These are phyloP conservation scores for Gossypium schwendimanii DNA, from an alignment of 441 rosid genomes.

Conservation along the genomic window DNA sequence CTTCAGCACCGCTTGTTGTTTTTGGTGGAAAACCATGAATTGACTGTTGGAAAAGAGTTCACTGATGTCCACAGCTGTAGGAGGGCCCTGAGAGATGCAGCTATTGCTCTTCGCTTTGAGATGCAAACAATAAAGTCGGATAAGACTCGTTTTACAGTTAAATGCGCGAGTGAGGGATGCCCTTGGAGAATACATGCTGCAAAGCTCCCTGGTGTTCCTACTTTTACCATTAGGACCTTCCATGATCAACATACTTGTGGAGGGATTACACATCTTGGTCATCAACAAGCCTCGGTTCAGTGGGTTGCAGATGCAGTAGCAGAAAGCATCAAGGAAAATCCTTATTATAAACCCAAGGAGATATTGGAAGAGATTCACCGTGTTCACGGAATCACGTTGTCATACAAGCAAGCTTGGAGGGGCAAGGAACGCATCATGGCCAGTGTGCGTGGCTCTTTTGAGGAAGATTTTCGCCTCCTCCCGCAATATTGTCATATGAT, in stretches of 20 bases:
- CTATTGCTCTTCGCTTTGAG: constrained; percentile 52
- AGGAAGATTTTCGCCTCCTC: constrained; percentile 57
- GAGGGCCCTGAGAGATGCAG: constrained; percentile 52
- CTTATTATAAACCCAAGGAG: constrained; percentile 51
- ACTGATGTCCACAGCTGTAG: constrained; percentile 52
- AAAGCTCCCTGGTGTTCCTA: constrained; percentile 46
- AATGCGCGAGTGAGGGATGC: constrained; percentile 44
- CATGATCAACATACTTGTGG: constrained; percentile 43
- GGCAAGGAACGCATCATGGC: constrained; percentile 55
- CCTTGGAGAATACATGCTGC: constrained; percentile 61
- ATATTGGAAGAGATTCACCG: constrained; percentile 51
- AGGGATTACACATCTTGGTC: constrained; percentile 52
- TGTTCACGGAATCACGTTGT: constrained; percentile 44
- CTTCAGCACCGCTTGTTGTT: constrained; percentile 27
- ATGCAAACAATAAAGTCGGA: constrained; percentile 56
- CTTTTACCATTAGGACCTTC: constrained; percentile 49
- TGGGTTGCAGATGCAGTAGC: constrained; percentile 56
- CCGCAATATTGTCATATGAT: constrained; percentile 59
- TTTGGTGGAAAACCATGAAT: constrained; percentile 24
- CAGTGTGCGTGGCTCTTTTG: constrained; percentile 50
- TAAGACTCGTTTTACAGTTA: constrained; percentile 50
- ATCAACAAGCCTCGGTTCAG: constrained; percentile 58
- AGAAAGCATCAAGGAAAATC: constrained; percentile 40
- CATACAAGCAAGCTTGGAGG: constrained; percentile 67
- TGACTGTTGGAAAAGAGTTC: constrained; percentile 47